Evolutionary conservation across 2,329 filamentous ascomycete genomes (phyloP), one percentile per base, ranked within the genome.

Genomic region (Lasiodiplodia sp.): DNA sequence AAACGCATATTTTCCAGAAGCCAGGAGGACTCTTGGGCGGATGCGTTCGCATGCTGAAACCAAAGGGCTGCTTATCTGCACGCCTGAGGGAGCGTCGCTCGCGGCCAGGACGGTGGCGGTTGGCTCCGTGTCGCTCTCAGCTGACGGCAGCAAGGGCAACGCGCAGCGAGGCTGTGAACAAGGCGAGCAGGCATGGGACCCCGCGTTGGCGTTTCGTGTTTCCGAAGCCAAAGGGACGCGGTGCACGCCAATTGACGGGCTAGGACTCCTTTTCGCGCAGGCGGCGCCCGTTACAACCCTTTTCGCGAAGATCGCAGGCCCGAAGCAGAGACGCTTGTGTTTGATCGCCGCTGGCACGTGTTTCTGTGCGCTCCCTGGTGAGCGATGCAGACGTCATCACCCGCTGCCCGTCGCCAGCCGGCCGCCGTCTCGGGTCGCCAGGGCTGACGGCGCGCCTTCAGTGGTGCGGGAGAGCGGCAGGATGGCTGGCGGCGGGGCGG

Each of bases 1-100:
- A 64, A 64, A 64, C 60, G 18, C 60, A 64, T 64, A 64, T 23
- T 52, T 44, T 64, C 60, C 44, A 52, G 60, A 51, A 64, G 37
- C 44, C 60, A 49, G 60, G 60, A 64, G 44, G 60, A 25, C 28
- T 40, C 25, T 34, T 51, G 28, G 40, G 58, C 57, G 37, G 25
- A 60, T 44, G 40, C 51, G 37, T 53, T 64, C 28, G 60, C 44
- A 52, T 28, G 60, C 44, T 64, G 60, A 64, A 64, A 64, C 60
- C 11, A 23, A 31, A 23, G 18, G 60, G 60, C 60, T 64, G 60
- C 60, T 64, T 64, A 64, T 52, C 60, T 64, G 60, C 60, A 38
- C 60, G 47, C 47, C 44, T 63, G 40, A 51, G 16, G 16, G 14
- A 7, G 1, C 11, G 31, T 34, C 31, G 31, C 31, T 34, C 31